phyloP scores from a whole-genome alignment of 1,284 basidiomycete species.

The Boletus albobrunnescens region DNA sequence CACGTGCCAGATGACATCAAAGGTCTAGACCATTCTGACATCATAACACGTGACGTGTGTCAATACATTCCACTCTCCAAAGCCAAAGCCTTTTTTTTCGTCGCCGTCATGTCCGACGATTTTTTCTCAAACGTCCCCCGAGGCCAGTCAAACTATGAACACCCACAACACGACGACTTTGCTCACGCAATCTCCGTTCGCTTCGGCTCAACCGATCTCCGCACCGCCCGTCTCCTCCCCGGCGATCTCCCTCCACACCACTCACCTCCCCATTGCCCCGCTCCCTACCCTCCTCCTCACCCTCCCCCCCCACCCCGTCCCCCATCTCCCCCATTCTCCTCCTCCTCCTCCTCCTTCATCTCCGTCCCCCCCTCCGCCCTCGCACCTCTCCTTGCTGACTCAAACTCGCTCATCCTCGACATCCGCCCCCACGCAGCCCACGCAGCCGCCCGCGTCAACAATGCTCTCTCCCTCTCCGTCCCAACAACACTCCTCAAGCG shows the following conservation, averaged over 20 bases:
- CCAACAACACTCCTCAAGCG: slow-evolving; percentile 93
- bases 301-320: slow-evolving; percentile 4
- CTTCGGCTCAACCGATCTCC: slow-evolving; percentile 31
- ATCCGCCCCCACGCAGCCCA: slow-evolving; percentile 81
- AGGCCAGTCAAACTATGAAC: slow-evolving; percentile 1
- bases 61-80: not conserved
- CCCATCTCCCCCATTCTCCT: not conserved
- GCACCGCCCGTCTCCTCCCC: slow-evolving; percentile 34
- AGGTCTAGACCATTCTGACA: slow-evolving; percentile 30
- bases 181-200: slow-evolving; percentile 38
- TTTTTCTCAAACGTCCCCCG: slow-evolving; percentile 28
- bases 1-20: slow-evolving; percentile 28
- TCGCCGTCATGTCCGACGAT: slow-evolving; percentile 28
- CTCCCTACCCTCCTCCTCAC: too few relatives aligned
- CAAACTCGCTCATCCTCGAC: slow-evolving; percentile 65
- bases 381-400: slow-evolving; percentile 32
- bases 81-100: not conserved
- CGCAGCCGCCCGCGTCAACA: slow-evolving; percentile 58
- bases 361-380: slow-evolving; percentile 35
- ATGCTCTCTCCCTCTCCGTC: slow-evolving; percentile 85
- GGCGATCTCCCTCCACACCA: slow-evolving; percentile 12
- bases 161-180: slow-evolving; percentile 31
- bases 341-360: slow-evolving; percentile 33
- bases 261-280: slow-evolving; percentile 1
- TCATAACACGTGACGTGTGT: slow-evolving; percentile 33